These are phyloP conservation scores for Tricholoma hemisulphureum DNA, from an alignment of 768 basidiomycete genomes.

Conservation along the genomic window DNA sequence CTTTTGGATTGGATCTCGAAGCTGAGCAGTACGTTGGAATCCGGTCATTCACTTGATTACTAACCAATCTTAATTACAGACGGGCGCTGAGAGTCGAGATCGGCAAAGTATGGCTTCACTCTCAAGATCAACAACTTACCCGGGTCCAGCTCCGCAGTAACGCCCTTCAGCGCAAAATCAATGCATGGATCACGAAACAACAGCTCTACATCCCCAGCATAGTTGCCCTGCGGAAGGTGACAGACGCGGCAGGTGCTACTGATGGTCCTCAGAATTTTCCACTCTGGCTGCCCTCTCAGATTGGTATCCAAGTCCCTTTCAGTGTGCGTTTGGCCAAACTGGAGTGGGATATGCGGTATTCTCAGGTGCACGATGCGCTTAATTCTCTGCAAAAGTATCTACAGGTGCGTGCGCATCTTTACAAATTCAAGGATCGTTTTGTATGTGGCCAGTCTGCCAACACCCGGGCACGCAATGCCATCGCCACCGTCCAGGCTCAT, in stretches of 20 bases:
- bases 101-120: too few species aligned
- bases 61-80: background rate
- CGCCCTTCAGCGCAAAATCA: conserved; percentile 1
- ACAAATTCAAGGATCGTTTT: conserved; percentile 8
- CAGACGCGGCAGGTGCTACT: too few species aligned
- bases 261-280: too few species aligned
- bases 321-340: background rate
- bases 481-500: too few species aligned
- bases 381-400: conserved; percentile 7
- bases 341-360: conserved; percentile 9
- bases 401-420: conserved; percentile 8
- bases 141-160: conserved; percentile 1
- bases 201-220: conserved; percentile 3
- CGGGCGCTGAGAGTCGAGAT: background rate
- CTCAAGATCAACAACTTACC: background rate
- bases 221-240: background rate
- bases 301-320: background rate
- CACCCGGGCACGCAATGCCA: conserved; percentile 4
- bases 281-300: too few species aligned
- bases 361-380: conserved; percentile 13
- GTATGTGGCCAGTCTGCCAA: conserved; percentile 8
- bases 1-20: conserved; percentile 8
- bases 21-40: conserved; percentile 2
- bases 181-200: conserved; percentile 1
- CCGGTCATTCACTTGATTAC: background rate